Evolutionary conservation across 106 monocot genomes (phyloP).

Genomic region (Allium fistulosum): DNA sequence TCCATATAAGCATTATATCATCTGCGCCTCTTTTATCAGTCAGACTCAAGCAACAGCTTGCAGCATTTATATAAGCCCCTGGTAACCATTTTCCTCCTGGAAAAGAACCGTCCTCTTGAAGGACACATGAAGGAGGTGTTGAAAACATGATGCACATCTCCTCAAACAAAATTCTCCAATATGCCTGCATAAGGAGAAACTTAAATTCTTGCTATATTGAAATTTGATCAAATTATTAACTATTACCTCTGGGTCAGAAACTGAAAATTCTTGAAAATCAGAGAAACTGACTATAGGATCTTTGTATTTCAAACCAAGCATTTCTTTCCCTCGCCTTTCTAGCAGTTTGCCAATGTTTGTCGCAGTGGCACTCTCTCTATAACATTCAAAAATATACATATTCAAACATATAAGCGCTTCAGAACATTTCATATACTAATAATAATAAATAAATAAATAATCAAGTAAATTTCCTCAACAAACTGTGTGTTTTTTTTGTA

Average conservation of each 20-base stretch:
- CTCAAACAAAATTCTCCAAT: slow-evolving; percentile 81
- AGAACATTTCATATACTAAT: too few species aligned
- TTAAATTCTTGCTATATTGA: background rate
- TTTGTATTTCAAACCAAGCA: slow-evolving; percentile 62
- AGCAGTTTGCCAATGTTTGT: slow-evolving; percentile 78
- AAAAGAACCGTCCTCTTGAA: slow-evolving; percentile 50
- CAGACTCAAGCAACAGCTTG: slow-evolving; percentile 61
- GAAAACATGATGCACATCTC: slow-evolving; percentile 71
- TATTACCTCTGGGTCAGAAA: slow-evolving; percentile 77
- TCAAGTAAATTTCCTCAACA: background rate
- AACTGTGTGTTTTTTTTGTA: too few species aligned
- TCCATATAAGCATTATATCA: slow-evolving; percentile 67
- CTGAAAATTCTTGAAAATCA: slow-evolving; percentile 76
- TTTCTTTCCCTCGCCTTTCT: slow-evolving; percentile 48
- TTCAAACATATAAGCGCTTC: background rate
- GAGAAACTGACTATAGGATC: slow-evolving; percentile 80
- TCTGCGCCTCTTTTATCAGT: slow-evolving; percentile 45
- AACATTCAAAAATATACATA: background rate
- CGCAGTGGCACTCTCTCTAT: slow-evolving; percentile 46
- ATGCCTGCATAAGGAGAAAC: slow-evolving; percentile 30
- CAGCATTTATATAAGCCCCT: slow-evolving; percentile 71
- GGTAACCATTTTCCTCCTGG: slow-evolving; percentile 85
- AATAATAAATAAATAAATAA: background rate
- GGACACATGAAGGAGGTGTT: slow-evolving; percentile 54
- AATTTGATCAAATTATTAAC: background rate